A percentile compares a stretch with the other conserved stretches of the same genome.
Conservation (phyloP, 1,284 basidiomycete species). For the Neonothopanus nambi region DNA sequence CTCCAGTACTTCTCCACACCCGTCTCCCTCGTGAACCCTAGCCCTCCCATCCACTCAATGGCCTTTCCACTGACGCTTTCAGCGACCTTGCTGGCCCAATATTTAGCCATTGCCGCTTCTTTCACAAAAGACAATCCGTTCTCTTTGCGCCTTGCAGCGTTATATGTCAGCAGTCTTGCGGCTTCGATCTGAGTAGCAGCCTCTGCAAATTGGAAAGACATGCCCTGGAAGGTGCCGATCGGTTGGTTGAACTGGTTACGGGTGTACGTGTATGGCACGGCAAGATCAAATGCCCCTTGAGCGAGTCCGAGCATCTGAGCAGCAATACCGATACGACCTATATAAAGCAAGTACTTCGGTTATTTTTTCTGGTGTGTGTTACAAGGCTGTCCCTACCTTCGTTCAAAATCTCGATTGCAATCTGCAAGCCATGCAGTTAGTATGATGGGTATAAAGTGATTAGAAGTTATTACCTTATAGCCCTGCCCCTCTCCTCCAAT, state of each 20-base stretch:
- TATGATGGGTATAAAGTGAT: not conserved
- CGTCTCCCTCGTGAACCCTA: conserved; percentile 82
- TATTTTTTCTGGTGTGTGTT: not conserved
- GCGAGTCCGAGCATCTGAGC: conserved; percentile 97
- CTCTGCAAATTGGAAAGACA: conserved; percentile 94
- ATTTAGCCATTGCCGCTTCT: conserved; percentile 97
- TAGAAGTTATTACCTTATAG: conserved; percentile 70
- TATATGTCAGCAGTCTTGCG: conserved; percentile 94
- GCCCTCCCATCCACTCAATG: conserved; percentile 93
- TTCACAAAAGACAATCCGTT: conserved; percentile 87
- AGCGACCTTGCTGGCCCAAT: conserved; percentile 86
- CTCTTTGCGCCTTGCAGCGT: conserved; percentile 92
- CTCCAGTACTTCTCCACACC: conserved; percentile 84
- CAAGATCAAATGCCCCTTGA: conserved; percentile 94
- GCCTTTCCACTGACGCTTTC: conserved; percentile 86
- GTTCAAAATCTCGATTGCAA: conserved; percentile 97
- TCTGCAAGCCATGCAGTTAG: conserved; percentile 38
- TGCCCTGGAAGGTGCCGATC: conserved; percentile 91
- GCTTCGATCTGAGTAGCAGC: conserved; percentile 89
- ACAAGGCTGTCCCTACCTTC: conserved; percentile 64
- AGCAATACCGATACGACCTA: conserved; percentile 93
- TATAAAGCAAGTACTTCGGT: not conserved
- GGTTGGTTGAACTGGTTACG: conserved; percentile 94
- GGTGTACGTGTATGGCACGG: conserved; percentile 91
- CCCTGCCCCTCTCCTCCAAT: conserved; percentile 94